Conservation (phyloP, 768 basidiomycete genomes). For the Tulasnella sp. region DNA sequence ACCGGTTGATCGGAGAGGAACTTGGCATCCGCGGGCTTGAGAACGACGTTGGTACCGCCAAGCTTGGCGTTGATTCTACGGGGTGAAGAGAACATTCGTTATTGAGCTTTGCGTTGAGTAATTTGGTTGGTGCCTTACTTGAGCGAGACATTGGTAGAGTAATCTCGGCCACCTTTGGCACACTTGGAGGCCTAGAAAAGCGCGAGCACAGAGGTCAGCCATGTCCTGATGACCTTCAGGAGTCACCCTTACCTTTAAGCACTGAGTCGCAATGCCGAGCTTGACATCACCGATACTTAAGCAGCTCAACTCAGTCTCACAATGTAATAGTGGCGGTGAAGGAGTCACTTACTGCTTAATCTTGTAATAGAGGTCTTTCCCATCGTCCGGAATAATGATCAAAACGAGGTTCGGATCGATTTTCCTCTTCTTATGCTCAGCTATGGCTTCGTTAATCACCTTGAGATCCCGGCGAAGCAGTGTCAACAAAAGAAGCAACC, state of each 20-base stretch:
- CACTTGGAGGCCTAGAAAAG: constrained; percentile 1
- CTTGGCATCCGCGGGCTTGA: constrained; percentile 52
- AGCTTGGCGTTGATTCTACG: constrained; percentile 60
- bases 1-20: constrained; percentile 54
- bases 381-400: neutral
- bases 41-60: constrained; percentile 71
- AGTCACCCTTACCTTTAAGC: constrained; percentile 39
- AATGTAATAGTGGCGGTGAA: neutral
- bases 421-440: neutral
- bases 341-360: neutral
- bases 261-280: constrained; percentile 72
- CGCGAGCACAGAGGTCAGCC: too few relatives aligned
- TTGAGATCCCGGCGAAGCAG: neutral
- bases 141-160: constrained; percentile 63
- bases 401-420: neutral
- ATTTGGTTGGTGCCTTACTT: constrained; percentile 39
- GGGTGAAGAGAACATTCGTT: neutral
- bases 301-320: neutral
- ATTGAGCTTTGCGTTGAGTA: neutral
- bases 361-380: neutral
- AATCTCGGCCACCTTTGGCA: constrained; percentile 44
- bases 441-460: neutral
- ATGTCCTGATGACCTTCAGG: neutral
- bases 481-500: neutral
- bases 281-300: constrained; percentile 59